A percentile compares a stretch with the other conserved stretches of the same genome.
Evolutionary conservation across 2,329 filamentous ascomycete genomes (phyloP).

Genomic region (Pestalotiopsis sp.): DNA sequence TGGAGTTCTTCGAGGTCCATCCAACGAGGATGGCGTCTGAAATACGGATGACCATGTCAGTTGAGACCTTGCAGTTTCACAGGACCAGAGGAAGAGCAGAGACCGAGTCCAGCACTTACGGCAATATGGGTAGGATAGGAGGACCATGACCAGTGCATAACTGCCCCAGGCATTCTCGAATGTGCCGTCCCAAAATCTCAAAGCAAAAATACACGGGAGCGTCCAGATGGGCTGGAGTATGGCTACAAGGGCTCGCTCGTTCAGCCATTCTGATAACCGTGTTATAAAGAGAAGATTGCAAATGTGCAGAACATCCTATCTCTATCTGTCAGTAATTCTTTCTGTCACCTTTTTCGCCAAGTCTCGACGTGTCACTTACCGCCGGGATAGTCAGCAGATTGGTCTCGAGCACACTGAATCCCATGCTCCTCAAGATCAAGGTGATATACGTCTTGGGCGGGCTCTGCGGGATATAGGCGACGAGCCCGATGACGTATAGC

Average conservation of each 20-base stretch:
- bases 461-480: constrained; percentile 48
- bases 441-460: constrained; percentile 54
- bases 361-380: constrained; percentile 28
- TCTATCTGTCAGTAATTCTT: too few relatives aligned
- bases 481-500: constrained; percentile 51
- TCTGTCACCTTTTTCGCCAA: neutral
- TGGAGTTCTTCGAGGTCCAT: constrained; percentile 60
- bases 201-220: constrained; percentile 53
- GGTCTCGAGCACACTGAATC: constrained; percentile 54
- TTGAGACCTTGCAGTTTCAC: neutral
- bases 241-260: constrained; percentile 48
- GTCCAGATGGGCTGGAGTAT: constrained; percentile 54
- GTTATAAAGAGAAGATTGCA: constrained; percentile 52
- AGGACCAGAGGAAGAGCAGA: neutral
- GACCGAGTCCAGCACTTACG: constrained; percentile 26
- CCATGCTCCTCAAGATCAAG: constrained; percentile 50
- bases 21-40: constrained; percentile 60
- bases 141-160: constrained; percentile 48
- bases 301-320: constrained; percentile 48
- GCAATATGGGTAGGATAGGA: constrained; percentile 57
- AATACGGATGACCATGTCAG: neutral
- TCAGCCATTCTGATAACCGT: constrained; percentile 49
- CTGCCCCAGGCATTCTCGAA: constrained; percentile 49
- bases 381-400: constrained; percentile 59
- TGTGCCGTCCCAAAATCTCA: constrained; percentile 46